These are phyloP conservation scores for Botrytis cinerea DNA, from an alignment of 2,329 filamentous ascomycete genomes.

Conservation along the genomic window DNA sequence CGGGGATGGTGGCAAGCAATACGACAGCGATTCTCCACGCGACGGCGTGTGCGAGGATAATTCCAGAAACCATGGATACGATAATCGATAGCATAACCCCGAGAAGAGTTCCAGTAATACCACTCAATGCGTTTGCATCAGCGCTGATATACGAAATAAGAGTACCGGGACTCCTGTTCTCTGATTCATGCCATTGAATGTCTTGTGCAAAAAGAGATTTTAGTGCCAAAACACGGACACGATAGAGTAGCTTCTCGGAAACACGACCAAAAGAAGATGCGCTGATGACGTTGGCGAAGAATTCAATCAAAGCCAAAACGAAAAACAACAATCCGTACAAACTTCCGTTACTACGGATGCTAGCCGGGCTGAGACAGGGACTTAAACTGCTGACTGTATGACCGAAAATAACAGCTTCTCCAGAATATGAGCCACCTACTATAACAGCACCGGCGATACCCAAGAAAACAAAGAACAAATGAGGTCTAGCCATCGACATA, in stretches of 20 bases:
- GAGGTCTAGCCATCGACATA: conserved; percentile 17
- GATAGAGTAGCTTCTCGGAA: conserved; percentile 66
- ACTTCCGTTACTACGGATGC: conserved; percentile 39
- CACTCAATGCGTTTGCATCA: conserved; percentile 66
- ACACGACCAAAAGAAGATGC: conserved; percentile 55
- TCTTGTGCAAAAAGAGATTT: conserved; percentile 65
- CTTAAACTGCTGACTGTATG: conserved; percentile 54
- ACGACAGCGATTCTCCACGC: conserved; percentile 77
- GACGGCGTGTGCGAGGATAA: conserved; percentile 68
- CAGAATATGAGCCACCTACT: conserved; percentile 56
- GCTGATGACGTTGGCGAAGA: conserved; percentile 63
- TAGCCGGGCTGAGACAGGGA: conserved; percentile 44
- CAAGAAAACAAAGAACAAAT: conserved; percentile 12
- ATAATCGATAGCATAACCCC: conserved; percentile 67
- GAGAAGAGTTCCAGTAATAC: conserved; percentile 69
- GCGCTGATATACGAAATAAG: conserved; percentile 69
- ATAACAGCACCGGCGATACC: conserved; percentile 44
- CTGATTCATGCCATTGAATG: conserved; percentile 70
- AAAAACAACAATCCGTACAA: conserved; percentile 50
- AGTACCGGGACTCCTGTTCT: conserved; percentile 59
- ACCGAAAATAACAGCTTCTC: conserved; percentile 58
- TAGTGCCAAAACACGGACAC: conserved; percentile 53
- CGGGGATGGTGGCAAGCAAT: conserved; percentile 63
- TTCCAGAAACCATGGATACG: conserved; percentile 67
- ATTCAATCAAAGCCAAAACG: conserved; percentile 55